phyloP scores from a whole-genome alignment of 225 moss, liverwort and hornwort genomes.

The Marchantia paleacea region DNA sequence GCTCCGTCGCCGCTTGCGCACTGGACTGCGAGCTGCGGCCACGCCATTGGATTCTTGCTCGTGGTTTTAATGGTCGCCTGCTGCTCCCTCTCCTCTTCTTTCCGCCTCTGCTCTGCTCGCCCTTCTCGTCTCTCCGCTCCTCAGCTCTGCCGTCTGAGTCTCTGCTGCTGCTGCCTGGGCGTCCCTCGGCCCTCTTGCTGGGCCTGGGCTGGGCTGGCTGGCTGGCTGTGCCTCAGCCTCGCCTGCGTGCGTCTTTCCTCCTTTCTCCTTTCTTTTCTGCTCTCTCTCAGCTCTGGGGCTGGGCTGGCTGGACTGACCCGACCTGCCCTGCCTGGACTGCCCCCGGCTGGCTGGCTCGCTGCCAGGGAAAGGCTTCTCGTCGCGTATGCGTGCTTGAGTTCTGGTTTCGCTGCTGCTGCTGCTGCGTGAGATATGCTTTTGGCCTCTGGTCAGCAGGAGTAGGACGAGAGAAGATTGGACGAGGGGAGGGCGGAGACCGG shows the following conservation, averaged over 20 bases:
- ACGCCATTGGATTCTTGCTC: conserved; percentile 6
- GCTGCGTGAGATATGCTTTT: background rate
- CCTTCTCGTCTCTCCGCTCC: too few species aligned
- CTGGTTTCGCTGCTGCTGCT: conserved; percentile 1
- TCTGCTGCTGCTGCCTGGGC: background rate
- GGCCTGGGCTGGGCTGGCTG: background rate
- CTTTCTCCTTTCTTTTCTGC: too few species aligned
- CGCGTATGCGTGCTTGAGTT: background rate
- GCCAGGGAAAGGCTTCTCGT: background rate
- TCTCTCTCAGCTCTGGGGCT: too few species aligned
- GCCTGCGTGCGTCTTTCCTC: too few species aligned
- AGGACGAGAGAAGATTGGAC: background rate
- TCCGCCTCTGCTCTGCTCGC: background rate
- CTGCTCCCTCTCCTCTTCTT: background rate
- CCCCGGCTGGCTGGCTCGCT: background rate
- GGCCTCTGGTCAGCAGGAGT: conserved; percentile 1
- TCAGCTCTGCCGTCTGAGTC: background rate
- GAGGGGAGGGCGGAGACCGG: too few species aligned
- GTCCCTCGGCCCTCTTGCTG: background rate
- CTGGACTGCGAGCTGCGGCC: background rate
- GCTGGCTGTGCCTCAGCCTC: background rate
- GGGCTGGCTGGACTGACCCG: background rate
- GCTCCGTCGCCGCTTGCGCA: background rate
- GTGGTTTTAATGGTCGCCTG: background rate
- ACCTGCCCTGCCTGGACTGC: background rate